Evolutionary conservation across 345 rosid genomes (phyloP).

Genomic region (Populus deltoides): DNA sequence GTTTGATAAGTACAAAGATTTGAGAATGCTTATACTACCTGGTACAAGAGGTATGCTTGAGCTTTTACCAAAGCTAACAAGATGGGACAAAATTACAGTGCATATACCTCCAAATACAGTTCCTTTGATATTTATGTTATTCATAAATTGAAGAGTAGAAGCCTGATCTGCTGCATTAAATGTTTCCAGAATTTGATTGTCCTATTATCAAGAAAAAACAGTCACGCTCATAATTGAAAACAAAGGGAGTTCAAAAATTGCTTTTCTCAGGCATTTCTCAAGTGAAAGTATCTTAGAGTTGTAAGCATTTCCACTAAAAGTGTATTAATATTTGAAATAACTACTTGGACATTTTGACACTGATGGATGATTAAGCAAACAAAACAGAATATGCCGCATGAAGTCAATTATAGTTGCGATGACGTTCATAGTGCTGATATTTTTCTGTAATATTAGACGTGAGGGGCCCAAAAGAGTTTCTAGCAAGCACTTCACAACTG

Average conservation of each 20-base stretch:
- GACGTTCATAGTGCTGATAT: background rate
- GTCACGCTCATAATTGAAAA: background rate
- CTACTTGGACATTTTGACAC: background rate
- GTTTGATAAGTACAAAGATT: background rate
- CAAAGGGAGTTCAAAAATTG: too few species aligned
- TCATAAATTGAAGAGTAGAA: slow-evolving; percentile 70
- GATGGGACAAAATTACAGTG: background rate
- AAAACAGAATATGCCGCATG: background rate
- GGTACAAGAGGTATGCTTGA: background rate
- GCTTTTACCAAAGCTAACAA: background rate
- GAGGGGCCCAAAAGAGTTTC: background rate
- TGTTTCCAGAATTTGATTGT: slow-evolving; percentile 66
- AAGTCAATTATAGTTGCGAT: background rate
- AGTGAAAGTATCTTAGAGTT: background rate
- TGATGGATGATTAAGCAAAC: background rate
- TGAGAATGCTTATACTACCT: background rate
- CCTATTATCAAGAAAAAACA: slow-evolving; percentile 45
- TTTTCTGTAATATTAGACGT: background rate
- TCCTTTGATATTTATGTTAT: slow-evolving; percentile 51
- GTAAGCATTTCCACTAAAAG: background rate
- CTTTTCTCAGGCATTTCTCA: background rate
- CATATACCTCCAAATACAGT: slow-evolving; percentile 76
- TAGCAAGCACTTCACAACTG: background rate
- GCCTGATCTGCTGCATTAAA: slow-evolving; percentile 64
- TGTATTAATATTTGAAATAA: background rate